Conservation (phyloP, 2,329 filamentous ascomycete species). For the Mariannaea elegans region DNA sequence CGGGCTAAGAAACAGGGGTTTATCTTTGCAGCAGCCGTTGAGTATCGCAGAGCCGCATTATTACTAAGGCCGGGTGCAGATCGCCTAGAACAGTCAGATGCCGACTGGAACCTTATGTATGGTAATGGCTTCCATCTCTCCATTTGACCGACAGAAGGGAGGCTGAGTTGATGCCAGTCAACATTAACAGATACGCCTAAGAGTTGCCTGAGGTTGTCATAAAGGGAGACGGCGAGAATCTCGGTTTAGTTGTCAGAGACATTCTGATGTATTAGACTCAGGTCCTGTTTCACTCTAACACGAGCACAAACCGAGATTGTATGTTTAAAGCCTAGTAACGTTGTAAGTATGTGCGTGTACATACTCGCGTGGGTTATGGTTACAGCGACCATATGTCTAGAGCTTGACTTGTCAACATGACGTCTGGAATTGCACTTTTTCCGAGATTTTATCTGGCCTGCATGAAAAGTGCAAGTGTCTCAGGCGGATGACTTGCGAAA, state of each 20-base stretch:
- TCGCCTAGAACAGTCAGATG: no score
- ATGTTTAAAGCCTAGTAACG: not conserved
- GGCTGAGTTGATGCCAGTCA: not conserved
- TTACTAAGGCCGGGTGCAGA: not conserved
- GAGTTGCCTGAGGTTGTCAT: not conserved
- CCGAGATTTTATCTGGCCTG: not conserved
- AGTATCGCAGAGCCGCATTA: constrained; percentile 17
- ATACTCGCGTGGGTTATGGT: not conserved
- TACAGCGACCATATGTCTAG: not conserved
- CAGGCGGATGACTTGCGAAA: not conserved
- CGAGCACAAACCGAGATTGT: not conserved
- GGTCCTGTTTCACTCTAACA: not conserved
- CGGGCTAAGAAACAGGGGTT: not conserved
- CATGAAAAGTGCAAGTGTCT: not conserved
- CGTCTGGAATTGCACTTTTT: not conserved
- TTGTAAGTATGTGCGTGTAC: not conserved
- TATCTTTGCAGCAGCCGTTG: constrained; percentile 1
- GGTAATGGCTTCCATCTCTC: no score
- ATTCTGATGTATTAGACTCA: not conserved
- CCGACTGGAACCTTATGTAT: no score
- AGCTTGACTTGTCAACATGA: not conserved
- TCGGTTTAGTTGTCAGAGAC: not conserved
- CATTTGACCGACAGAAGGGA: constrained; percentile 1
- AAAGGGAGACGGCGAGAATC: not conserved
- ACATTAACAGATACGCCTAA: not conserved